Percentiles rank a stretch among this genome's conserved stretches.
Conservation (phyloP, 129 eudicot species). For the sunflower (Helianthus annuus) region DNA sequence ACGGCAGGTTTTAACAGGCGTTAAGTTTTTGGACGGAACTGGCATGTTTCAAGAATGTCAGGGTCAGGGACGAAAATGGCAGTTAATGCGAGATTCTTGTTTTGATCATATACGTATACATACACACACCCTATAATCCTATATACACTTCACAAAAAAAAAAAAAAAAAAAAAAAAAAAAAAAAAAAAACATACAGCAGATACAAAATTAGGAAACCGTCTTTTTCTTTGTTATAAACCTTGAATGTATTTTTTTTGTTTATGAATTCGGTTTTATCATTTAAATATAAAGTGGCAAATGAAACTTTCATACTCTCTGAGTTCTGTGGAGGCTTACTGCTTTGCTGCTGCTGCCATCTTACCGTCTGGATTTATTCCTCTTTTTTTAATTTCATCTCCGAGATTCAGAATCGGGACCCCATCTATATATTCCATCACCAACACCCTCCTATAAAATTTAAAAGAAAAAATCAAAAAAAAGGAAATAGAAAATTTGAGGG, state of each 20-base stretch:
- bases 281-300: constrained; percentile 23
- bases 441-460: constrained; percentile 61
- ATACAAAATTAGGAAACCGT: background rate
- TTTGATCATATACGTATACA: no score
- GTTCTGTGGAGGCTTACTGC: constrained; percentile 75
- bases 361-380: constrained; percentile 81
- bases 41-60: no score
- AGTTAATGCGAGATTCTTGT: no score
- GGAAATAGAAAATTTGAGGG: background rate
- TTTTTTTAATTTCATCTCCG: constrained; percentile 88
- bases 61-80: no score
- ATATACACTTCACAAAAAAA: background rate
- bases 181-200: background rate
- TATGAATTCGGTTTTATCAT: background rate
- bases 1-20: no score
- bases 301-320: constrained; percentile 41
- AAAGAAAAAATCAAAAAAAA: background rate
- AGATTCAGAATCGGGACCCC: constrained; percentile 91
- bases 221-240: background rate
- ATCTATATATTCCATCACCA: constrained; percentile 92
- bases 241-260: background rate
- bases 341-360: constrained; percentile 90
- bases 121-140: background rate
- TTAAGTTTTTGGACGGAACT: no score
- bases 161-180: background rate